Evolutionary conservation across 176 grass and related monocot genomes (phyloP), one percentile per base, ranked within the genome.

Genomic region (Leersia perrieri): DNA sequence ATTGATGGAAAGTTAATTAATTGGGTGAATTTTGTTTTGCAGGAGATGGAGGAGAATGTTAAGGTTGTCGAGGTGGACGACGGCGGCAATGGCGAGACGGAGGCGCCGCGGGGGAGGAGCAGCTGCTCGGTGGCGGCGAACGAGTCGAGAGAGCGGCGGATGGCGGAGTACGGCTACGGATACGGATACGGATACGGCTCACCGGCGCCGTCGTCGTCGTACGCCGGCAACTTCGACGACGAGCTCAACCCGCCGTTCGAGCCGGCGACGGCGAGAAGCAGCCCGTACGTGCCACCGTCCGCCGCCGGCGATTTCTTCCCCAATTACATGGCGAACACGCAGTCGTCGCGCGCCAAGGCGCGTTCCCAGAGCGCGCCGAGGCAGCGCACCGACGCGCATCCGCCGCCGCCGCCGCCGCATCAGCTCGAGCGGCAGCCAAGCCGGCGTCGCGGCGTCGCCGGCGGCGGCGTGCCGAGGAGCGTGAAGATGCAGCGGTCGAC

Each of bases 401-500:
- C 30, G 92, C 89, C 70, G 80, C 66, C 51, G 1, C 6, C 1
- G 20, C 2, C 53, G 22, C 35, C 35, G 35, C 35, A 7, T 7
- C n/a, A 58, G 8, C 9, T 84, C 55, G 94, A 94, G 26, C 84
- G 91, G 51, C 90, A 94, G 55, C 83, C 86, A 4, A 91, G 95
- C 80, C 82, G 70, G 36, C 78, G 90, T 26, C 88, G 92, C 47
- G 66, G 64, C 26, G 32, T 75, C 31, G 5, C 34, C 63, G 72
- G n/a, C n/a, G n/a, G 76, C 20, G 69, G 63, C 69, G 70, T 88
- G 81, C 85, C 76, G 3, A 80, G 64, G 81, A 85, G 45, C 36
- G 84, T 83, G 29, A 92, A 89, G 80, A 98, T 94, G 95, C 90
- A 91, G 75, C 88, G 95, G 20, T 94, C 92, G 55, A 87, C 95